Conservation (phyloP, 345 rosid genomes). For the Schrenkiella parvula region DNA sequence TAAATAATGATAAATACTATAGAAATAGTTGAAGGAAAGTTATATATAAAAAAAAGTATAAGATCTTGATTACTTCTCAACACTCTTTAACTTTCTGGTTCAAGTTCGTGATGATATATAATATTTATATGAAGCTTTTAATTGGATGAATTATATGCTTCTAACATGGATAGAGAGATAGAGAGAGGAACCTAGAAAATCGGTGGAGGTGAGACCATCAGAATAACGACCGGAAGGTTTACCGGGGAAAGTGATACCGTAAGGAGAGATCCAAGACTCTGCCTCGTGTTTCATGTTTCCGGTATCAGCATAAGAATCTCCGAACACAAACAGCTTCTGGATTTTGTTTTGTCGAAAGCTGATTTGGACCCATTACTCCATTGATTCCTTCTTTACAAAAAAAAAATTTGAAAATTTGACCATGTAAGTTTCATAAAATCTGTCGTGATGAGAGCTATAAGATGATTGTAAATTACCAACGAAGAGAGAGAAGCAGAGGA, state of each 20-base stretch:
- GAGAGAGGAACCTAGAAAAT: slow-evolving; percentile 40
- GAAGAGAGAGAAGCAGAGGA: slow-evolving; percentile 8
- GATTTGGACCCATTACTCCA: slow-evolving; percentile 13
- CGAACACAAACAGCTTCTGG: too few relatives aligned
- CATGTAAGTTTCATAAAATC: background rate
- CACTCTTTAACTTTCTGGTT: too few relatives aligned
- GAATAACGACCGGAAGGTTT: slow-evolving; percentile 61
- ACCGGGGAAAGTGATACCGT: slow-evolving; percentile 56
- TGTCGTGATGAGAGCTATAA: background rate
- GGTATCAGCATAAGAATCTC: slow-evolving; percentile 57
- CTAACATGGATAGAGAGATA: too few relatives aligned
- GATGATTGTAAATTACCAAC: background rate
- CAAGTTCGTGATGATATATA: background rate
- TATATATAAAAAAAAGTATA: too few relatives aligned
- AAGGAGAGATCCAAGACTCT: slow-evolving; percentile 39
- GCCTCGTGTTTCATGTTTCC: slow-evolving; percentile 47
- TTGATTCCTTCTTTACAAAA: slow-evolving; percentile 7
- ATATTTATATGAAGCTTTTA: too few relatives aligned
- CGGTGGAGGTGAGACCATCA: slow-evolving; percentile 52
- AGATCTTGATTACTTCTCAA: too few relatives aligned
- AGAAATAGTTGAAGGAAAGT: too few relatives aligned
- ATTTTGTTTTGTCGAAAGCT: too few relatives aligned
- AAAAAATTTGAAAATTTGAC: too few relatives aligned
- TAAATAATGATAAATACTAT: background rate
- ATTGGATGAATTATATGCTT: too few relatives aligned